These are phyloP conservation scores for Xylariaceae sp. DNA, from an alignment of 2,329 filamentous ascomycete species.

Conservation along the genomic window DNA sequence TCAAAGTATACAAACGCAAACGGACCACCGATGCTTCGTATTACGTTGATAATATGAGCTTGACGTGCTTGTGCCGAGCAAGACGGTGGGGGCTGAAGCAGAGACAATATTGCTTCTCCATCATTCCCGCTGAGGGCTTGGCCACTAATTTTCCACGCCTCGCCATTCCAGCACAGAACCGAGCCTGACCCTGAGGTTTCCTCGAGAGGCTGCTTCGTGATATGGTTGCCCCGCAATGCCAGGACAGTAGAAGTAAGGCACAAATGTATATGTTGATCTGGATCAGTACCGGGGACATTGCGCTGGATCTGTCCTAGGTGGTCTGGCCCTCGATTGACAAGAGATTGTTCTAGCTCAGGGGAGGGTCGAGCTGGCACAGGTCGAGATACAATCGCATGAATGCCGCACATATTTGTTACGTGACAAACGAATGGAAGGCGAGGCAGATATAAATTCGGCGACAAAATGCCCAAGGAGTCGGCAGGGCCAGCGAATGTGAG, in stretches of 20 bases:
- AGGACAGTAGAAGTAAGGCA: constrained; percentile 80
- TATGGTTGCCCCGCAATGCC: constrained; percentile 73
- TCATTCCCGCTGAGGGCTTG: constrained; percentile 71
- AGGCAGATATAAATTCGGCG: too few relatives aligned
- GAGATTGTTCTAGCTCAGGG: constrained; percentile 40
- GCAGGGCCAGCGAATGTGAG: too few relatives aligned
- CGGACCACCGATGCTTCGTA: constrained; percentile 70
- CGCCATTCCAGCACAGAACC: constrained; percentile 93
- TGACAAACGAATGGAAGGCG: too few relatives aligned
- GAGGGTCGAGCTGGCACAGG: constrained; percentile 31
- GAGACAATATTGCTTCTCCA: constrained; percentile 63
- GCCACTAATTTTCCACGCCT: constrained; percentile 76
- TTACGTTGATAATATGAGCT: constrained; percentile 45
- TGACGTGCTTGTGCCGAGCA: constrained; percentile 25
- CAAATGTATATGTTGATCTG: constrained; percentile 30
- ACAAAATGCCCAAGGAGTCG: too few relatives aligned
- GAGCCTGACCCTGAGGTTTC: constrained; percentile 52
- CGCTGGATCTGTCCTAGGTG: constrained; percentile 47
- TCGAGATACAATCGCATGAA: constrained; percentile 50
- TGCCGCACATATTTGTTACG: constrained; percentile 57
- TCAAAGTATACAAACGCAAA: constrained; percentile 90
- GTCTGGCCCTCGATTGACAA: constrained; percentile 60
- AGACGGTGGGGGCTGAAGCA: constrained; percentile 33
- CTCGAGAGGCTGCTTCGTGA: constrained; percentile 71
- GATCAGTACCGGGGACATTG: constrained; percentile 21